phyloP scores from a whole-genome alignment of 257 asterid genomes.

The Forsythia suspensa region DNA sequence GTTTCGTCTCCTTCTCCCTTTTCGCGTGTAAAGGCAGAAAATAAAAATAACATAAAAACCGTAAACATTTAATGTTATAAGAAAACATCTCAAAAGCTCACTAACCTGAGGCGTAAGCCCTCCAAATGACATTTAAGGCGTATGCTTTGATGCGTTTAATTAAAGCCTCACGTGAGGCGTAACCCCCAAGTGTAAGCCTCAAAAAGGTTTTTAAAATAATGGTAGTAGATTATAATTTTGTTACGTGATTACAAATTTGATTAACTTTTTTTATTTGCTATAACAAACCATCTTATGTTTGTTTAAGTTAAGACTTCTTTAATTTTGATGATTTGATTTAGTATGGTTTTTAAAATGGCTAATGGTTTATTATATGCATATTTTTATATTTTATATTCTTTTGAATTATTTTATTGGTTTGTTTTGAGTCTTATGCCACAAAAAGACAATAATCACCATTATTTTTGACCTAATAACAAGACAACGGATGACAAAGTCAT shows the following conservation, averaged over 20 bases:
- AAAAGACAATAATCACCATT: slow-evolving; percentile 4
- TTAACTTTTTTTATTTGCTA: neutral
- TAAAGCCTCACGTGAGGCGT: neutral
- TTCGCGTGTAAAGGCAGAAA: neutral
- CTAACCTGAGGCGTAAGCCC: neutral
- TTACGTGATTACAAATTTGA: neutral
- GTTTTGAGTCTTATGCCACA: neutral
- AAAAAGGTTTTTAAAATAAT: too few relatives aligned
- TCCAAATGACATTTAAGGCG: neutral
- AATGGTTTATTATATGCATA: neutral
- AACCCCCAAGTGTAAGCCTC: too few relatives aligned
- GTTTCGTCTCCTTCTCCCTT: neutral
- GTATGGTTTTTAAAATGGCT: neutral
- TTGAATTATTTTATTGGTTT: neutral
- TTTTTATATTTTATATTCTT: neutral
- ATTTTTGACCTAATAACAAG: slow-evolving; percentile 12
- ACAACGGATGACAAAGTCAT: slow-evolving; percentile 8
- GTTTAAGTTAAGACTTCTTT: too few relatives aligned
- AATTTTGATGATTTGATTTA: neutral
- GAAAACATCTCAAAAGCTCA: neutral
- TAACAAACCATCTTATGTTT: neutral
- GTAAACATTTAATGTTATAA: neutral
- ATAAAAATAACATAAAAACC: too few relatives aligned
- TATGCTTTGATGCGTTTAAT: neutral
- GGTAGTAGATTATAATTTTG: neutral